Evolutionary conservation across 768 basidiomycete species (phyloP).

Genomic region (Leccinum rimulosum): DNA sequence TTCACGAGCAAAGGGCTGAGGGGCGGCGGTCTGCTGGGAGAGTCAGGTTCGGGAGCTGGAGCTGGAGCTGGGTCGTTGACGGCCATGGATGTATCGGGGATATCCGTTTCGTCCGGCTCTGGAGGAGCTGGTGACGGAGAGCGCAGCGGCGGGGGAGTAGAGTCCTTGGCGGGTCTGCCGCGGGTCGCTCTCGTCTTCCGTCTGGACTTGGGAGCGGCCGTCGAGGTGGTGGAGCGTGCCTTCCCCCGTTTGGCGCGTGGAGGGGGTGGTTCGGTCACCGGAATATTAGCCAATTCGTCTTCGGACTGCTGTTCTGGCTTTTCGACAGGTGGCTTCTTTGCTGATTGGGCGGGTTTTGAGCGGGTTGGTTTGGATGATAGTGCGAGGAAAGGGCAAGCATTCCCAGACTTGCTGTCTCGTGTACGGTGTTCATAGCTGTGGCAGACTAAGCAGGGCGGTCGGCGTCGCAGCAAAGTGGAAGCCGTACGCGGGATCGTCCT

Average conservation of each 20-base stretch:
- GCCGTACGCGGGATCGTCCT: constrained; percentile 85
- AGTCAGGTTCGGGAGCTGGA: background rate
- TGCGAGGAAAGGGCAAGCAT: constrained; percentile 43
- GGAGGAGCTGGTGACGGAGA: constrained; percentile 13
- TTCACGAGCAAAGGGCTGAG: background rate
- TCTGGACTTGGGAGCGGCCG: constrained; percentile 20
- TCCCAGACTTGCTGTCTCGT: constrained; percentile 51
- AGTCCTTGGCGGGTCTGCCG: constrained; percentile 19
- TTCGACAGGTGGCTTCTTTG: constrained; percentile 21
- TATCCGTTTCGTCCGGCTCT: background rate
- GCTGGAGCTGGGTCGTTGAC: background rate
- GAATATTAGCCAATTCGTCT: constrained; percentile 19
- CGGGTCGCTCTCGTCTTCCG: constrained; percentile 23
- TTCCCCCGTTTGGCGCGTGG: constrained; percentile 18
- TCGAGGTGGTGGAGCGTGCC: constrained; percentile 23
- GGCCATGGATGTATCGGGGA: background rate
- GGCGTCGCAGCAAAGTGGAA: background rate
- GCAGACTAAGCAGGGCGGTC: constrained; percentile 5
- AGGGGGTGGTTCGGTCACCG: constrained; percentile 12
- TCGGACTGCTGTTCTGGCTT: constrained; percentile 18
- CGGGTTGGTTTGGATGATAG: constrained; percentile 31
- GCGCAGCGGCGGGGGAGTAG: constrained; percentile 12
- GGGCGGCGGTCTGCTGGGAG: background rate
- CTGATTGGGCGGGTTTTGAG: constrained; percentile 30
- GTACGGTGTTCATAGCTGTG: constrained; percentile 72